Evolutionary conservation across 1,139 yeast species (phyloP).

Genomic region (Torulaspora pretoriensis): DNA sequence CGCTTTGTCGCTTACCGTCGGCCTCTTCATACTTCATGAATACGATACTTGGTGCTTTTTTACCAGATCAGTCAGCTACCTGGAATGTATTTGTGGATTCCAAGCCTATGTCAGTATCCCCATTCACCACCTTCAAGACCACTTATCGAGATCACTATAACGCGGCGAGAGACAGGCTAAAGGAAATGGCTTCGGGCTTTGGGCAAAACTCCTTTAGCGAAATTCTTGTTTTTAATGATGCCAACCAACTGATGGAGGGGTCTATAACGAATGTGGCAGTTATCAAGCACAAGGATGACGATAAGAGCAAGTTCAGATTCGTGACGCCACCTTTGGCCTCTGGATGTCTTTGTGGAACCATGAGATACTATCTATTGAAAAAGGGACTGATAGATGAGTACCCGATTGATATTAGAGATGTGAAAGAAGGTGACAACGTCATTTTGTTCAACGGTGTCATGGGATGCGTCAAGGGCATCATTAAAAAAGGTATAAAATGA

Average conservation of each 20-base stretch:
- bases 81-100: constrained; percentile 66
- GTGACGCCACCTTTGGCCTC: constrained; percentile 69
- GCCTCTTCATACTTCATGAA: constrained; percentile 27
- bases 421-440: constrained; percentile 60
- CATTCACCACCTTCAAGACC: constrained; percentile 87
- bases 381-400: constrained; percentile 57
- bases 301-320: constrained; percentile 49
- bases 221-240: constrained; percentile 62
- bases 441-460: constrained; percentile 75
- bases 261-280: constrained; percentile 80
- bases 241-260: constrained; percentile 71
- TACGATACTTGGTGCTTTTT: constrained; percentile 27
- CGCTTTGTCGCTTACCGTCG: constrained; percentile 24
- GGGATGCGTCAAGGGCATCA: constrained; percentile 70
- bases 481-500: constrained; percentile 26
- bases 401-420: constrained; percentile 41
- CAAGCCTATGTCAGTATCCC: constrained; percentile 52
- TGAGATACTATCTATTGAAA: constrained; percentile 59
- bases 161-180: constrained; percentile 51
- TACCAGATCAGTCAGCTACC: constrained; percentile 31
- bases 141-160: constrained; percentile 64
- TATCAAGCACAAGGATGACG: constrained; percentile 36
- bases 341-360: constrained; percentile 87
- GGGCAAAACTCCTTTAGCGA: constrained; percentile 49
- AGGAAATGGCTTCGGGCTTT: constrained; percentile 36